These are phyloP conservation scores for Aschersonia sp. DNA, from an alignment of 2,329 filamentous ascomycete species.

Conservation along the genomic window DNA sequence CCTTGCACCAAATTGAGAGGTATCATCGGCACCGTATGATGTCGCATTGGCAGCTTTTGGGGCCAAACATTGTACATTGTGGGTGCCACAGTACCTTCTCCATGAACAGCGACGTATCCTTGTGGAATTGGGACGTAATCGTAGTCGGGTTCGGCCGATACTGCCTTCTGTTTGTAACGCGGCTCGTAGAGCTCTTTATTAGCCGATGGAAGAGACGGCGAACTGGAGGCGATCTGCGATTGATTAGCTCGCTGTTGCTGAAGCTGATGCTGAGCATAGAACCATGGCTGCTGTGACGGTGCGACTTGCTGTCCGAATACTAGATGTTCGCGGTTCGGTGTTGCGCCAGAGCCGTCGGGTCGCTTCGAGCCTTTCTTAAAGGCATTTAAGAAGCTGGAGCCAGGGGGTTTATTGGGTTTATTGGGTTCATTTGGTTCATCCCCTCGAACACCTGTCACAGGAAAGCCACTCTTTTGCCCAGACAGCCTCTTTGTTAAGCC, in stretches of 20 bases:
- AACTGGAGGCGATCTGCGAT: neutral
- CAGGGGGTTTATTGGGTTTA: constrained; percentile 8
- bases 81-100: constrained; percentile 17
- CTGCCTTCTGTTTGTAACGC: neutral
- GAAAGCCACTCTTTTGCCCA: constrained; percentile 11
- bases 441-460: constrained; percentile 3
- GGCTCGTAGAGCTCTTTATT: neutral
- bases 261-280: neutral
- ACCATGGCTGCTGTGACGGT: neutral
- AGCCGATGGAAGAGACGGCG: neutral
- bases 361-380: constrained; percentile 18
- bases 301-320: neutral
- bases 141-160: constrained; percentile 17
- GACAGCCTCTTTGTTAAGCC: constrained; percentile 17
- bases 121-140: constrained; percentile 21
- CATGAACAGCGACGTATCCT: constrained; percentile 20
- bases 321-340: neutral
- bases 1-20: too few relatives aligned
- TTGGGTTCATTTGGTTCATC: constrained; percentile 6
- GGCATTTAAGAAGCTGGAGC: constrained; percentile 15
- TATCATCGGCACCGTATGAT: neutral
- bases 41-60: constrained; percentile 1
- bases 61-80: constrained; percentile 13
- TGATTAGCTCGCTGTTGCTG: neutral
- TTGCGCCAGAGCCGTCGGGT: neutral